Evolutionary conservation across 148 eudicot genomes (phyloP), one percentile per base, ranked within the genome.

Genomic region (Chenopodium suecicum): DNA sequence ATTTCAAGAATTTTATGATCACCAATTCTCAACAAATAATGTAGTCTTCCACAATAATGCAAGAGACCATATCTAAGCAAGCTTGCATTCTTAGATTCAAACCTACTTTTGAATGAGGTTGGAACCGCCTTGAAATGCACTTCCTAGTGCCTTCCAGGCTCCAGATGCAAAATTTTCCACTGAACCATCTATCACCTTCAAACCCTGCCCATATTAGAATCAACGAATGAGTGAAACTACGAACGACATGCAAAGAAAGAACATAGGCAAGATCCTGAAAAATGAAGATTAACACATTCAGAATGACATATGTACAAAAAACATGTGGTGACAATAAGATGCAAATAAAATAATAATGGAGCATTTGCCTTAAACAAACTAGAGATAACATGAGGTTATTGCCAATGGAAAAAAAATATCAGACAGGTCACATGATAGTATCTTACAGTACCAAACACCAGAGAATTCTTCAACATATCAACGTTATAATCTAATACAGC

Each of bases 121-220:
- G 19, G 97, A 92, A 82, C 98, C 90, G 79, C 93, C 98, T 89
- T 83, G 94, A 80, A 79, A 90, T 80, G 98, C 99, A 91, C 83
- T 94, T 84, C 99, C 99, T 32, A 96, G 80, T 77, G 99, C 99
- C 79, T 96, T 91, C 99, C 99, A 96, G 72, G 99, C 98, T 84
- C 98, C 99, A 64, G 97, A 91, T 65, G 99, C 94, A 79, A 96
- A 85, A 79, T 88, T 92, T 85, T 94, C 99, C 70, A 96, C 95
- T 11, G 94, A 93, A 74, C 72, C 84, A 82, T 96, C 98, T 74
- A 96, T 54, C 75, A 80, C 97, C 86, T 94, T 95, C 86, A 96
- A 81, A 77, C 99, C 97, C 99, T 96, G 91, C 82, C 86, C 74
- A 69, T 81, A 34, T 29, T 37, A 72, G 20, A 76, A 50, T n/a